These are phyloP conservation scores for Phytophthora citrophthora DNA, from an alignment of 352 stramenopile genomes.

Conservation along the genomic window DNA sequence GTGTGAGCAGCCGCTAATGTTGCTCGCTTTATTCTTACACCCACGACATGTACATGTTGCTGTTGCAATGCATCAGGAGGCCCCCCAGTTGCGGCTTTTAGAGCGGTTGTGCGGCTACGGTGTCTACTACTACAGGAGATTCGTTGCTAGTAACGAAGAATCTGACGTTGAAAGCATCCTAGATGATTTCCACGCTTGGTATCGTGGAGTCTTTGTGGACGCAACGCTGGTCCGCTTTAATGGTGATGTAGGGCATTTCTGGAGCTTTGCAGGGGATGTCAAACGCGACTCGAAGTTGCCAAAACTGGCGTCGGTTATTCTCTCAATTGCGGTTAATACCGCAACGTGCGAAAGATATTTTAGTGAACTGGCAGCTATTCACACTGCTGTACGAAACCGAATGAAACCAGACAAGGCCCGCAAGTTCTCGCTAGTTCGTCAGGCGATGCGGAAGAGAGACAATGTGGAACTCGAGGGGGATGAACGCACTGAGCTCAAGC, in stretches of 20 bases:
- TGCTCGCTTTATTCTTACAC: no score
- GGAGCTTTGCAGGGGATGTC: not conserved
- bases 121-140: slow-evolving; percentile 2
- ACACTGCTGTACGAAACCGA: not conserved
- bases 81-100: no score
- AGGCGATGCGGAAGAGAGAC: not conserved
- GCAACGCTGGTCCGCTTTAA: not conserved
- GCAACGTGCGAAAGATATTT: slow-evolving; percentile 18
- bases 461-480: not conserved
- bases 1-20: no score
- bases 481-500: not conserved
- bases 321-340: slow-evolving; percentile 17
- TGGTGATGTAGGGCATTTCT: slow-evolving; percentile 8
- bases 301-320: slow-evolving; percentile 1
- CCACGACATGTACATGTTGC: no score
- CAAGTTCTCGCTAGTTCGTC: not conserved
- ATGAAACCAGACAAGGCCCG: slow-evolving; percentile 1
- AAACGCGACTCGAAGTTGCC: slow-evolving; percentile 2
- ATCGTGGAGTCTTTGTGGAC: slow-evolving; percentile 7
- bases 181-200: slow-evolving; percentile 5
- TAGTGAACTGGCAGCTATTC: slow-evolving; percentile 6
- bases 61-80: no score
- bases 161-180: not conserved
- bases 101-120: slow-evolving; percentile 5
- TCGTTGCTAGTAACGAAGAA: not conserved